These are phyloP conservation scores for Xylariaceae sp. DNA, from an alignment of 2,329 filamentous ascomycete genomes.

Conservation along the genomic window DNA sequence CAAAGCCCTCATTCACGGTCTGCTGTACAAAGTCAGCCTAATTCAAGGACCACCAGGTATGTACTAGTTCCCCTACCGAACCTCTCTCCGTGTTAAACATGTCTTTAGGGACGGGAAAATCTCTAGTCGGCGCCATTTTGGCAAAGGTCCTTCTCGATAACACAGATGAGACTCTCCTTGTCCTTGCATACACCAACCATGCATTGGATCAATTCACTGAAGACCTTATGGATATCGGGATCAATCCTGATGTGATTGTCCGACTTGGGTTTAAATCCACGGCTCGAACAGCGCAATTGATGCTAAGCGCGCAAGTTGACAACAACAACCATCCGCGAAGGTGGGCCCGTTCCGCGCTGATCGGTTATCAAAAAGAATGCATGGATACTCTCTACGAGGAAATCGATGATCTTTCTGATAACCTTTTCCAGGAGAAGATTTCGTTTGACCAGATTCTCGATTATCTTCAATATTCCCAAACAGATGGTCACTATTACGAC, in stretches of 20 bases:
- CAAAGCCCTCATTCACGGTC: conserved; percentile 49
- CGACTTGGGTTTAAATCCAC: conserved; percentile 61
- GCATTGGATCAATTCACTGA: conserved; percentile 62
- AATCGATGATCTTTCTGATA: conserved; percentile 18
- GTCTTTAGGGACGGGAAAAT: conserved; percentile 64
- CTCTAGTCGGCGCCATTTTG: conserved; percentile 64
- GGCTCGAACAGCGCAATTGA: conserved; percentile 43
- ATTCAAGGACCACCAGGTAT: conserved; percentile 70
- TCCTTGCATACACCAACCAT: conserved; percentile 67
- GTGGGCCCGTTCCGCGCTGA: conserved; percentile 15
- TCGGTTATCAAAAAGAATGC: conserved; percentile 36
- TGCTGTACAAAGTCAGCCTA: conserved; percentile 52
- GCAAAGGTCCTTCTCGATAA: conserved; percentile 51
- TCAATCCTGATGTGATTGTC: conserved; percentile 48
- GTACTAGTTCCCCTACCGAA: background rate
- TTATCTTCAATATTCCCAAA: conserved; percentile 47
- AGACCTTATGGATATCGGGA: conserved; percentile 58
- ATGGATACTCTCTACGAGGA: conserved; percentile 24
- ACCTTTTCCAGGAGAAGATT: conserved; percentile 13
- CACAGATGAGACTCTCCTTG: conserved; percentile 51
- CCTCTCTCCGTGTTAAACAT: background rate
- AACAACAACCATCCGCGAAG: background rate
- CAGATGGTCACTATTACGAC: conserved; percentile 49
- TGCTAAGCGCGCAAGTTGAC: conserved; percentile 24
- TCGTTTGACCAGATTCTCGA: conserved; percentile 26